Conservation (phyloP, 495 filamentous ascomycete genomes). For the Penicillium cinerascens region DNA sequence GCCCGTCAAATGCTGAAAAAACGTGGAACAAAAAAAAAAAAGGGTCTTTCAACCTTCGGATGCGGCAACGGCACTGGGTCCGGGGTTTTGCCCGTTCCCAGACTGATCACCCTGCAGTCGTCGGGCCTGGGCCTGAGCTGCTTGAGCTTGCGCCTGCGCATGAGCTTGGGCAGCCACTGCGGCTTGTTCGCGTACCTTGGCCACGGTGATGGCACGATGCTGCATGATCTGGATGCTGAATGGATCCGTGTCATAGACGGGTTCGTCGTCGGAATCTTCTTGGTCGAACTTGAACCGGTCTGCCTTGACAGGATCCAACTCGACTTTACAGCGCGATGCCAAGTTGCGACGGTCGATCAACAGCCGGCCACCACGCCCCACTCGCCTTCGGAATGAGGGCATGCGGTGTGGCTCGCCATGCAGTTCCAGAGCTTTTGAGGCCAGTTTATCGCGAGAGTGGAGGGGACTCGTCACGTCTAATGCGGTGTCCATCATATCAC, state of each 20-base stretch:
- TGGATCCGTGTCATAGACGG: conserved; percentile 66
- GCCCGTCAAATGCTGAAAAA: conserved; percentile 39
- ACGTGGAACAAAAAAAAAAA: conserved; percentile 17
- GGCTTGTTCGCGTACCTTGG: conserved; percentile 45
- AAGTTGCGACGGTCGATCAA: conserved; percentile 71
- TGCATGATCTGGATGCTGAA: conserved; percentile 67
- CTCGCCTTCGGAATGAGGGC: conserved; percentile 63
- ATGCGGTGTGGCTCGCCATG: conserved; percentile 46
- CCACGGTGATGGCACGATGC: conserved; percentile 66
- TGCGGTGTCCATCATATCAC: conserved; percentile 48
- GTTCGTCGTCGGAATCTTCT: conserved; percentile 63
- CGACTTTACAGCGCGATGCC: conserved; percentile 47
- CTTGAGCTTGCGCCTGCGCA: conserved; percentile 45
- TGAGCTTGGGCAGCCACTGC: conserved; percentile 46
- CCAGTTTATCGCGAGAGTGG: conserved; percentile 48
- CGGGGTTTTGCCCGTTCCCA: conserved; percentile 34
- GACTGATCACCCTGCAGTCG: conserved; percentile 41
- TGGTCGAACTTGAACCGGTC: conserved; percentile 85
- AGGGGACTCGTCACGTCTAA: conserved; percentile 41
- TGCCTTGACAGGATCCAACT: conserved; percentile 49
- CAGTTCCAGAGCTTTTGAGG: conserved; percentile 42
- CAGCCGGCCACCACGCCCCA: conserved; percentile 73
- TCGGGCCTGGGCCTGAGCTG: conserved; percentile 37
- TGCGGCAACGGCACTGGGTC: conserved; percentile 28
- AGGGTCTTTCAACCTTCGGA: conserved; percentile 37